Base-by-base conservation (phyloP, 805 yeast genomes). In the Lachancea meyersii region DNA sequence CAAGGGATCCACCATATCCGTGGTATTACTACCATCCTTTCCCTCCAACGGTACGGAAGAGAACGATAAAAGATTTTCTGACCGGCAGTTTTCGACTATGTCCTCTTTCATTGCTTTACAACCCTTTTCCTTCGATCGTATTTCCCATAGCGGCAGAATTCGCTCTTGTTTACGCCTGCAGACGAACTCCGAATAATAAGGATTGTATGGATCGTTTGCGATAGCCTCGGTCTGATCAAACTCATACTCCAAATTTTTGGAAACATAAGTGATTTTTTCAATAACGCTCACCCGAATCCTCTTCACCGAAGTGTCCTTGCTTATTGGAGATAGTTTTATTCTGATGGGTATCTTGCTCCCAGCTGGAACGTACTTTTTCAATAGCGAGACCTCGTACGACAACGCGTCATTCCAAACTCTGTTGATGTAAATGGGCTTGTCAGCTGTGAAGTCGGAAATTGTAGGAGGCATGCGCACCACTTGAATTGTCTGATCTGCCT, bases 371-470 rank as follows among this genome's bases (percentile, higher is more conserved):
- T 71, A 84, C 53, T 84, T 85, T 45, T 72, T 72, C 0, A 89
- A 88, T 45, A 85, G 72, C 0, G 87, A 75, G 13, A 85, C 72
- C 49, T 82, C 82, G 60, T 85, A 85, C 43, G 79, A 78, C 28
- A 85, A 61, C 0, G 86, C 60, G 43, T 82, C 80, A 51, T 79
- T 77, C 93, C 93, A 85, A 1, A 79, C 71, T 48, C 85, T 71
- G 57, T 81, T 82, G 27, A 85, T 86, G 58, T 80, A 83, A 14
- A 85, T 75, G 0, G 94, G 87, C 55, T 82, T 85, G 55, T 83
- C 82, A 5, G 65, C 64, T 1, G 72, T 66, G 0, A 70, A 61
- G 1, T 60, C 46, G 1, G 69, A 68, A 5, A 50, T 48, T 7
- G 55, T 51, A 5, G 75, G 75, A 2, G 74, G 74, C 0, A 67